Conservation (phyloP, 352 stramenopile species). For the Globisporangium camurandrum region DNA sequence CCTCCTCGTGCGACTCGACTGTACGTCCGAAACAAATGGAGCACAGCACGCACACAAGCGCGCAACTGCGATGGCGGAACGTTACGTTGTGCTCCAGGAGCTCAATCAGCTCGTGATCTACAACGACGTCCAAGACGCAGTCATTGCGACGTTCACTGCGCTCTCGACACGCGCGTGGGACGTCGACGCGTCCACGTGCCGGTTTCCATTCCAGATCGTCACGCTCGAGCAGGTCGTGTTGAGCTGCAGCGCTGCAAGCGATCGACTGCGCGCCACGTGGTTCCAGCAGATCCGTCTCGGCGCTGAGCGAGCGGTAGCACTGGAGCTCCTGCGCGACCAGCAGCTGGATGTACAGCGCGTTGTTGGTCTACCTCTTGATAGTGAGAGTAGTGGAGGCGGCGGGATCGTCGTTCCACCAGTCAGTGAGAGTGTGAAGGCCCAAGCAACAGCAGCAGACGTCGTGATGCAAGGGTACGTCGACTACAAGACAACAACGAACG, state of each 20-base stretch:
- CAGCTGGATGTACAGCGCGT: constrained; percentile 18
- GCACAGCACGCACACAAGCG: constrained; percentile 19
- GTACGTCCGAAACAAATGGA: constrained; percentile 11
- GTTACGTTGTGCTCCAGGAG: constrained; percentile 35
- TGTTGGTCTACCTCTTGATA: background rate
- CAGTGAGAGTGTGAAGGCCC: background rate
- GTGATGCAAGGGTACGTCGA: constrained; percentile 11
- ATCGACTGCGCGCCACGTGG: constrained; percentile 53
- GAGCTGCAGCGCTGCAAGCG: constrained; percentile 47
- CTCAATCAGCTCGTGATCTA: constrained; percentile 41
- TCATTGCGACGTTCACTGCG: constrained; percentile 26
- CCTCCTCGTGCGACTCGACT: constrained; percentile 31
- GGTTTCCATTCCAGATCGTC: constrained; percentile 64
- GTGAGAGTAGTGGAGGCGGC: background rate
- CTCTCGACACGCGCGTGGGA: constrained; percentile 41
- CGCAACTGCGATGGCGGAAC: constrained; percentile 32
- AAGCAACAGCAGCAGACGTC: background rate
- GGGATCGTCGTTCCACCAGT: background rate
- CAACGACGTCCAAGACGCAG: constrained; percentile 20
- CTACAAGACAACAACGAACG: constrained; percentile 4
- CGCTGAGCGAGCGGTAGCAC: constrained; percentile 34
- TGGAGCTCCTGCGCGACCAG: constrained; percentile 54
- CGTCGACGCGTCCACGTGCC: constrained; percentile 15
- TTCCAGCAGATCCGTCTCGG: constrained; percentile 56
- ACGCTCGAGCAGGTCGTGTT: constrained; percentile 58